A percentile compares a stretch with the other conserved stretches of the same genome.
These are phyloP conservation scores for Zygosaccharomyces rouxii DNA, from an alignment of 805 yeast genomes.

Conservation along the genomic window DNA sequence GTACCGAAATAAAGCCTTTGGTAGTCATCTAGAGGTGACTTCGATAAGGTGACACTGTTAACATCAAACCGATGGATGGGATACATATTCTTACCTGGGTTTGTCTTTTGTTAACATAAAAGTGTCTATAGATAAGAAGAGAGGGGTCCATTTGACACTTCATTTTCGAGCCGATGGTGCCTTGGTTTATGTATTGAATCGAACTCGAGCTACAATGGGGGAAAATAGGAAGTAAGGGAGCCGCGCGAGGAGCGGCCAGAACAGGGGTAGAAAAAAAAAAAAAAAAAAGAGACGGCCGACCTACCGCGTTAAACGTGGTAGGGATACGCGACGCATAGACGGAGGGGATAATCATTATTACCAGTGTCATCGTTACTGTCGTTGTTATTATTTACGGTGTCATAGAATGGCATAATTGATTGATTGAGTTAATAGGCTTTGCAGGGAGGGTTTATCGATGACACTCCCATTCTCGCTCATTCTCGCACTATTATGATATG, in stretches of 20 bases:
- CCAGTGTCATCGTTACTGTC: too few relatives aligned
- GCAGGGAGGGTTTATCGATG: too few relatives aligned
- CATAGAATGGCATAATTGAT: too few relatives aligned
- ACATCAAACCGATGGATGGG: constrained; percentile 19
- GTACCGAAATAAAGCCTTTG: constrained; percentile 30
- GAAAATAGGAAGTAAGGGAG: constrained; percentile 1
- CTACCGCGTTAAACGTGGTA: too few relatives aligned
- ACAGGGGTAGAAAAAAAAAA: neutral
- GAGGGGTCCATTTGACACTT: neutral
- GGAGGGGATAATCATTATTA: too few relatives aligned
- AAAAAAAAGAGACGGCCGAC: neutral
- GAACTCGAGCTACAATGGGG: constrained; percentile 2
- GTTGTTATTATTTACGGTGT: too few relatives aligned
- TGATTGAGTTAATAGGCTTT: too few relatives aligned
- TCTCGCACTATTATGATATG: too few relatives aligned
- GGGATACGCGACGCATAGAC: too few relatives aligned
- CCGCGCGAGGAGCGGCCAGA: constrained; percentile 3
- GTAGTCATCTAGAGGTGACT: constrained; percentile 32
- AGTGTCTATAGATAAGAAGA: neutral
- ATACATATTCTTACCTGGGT: constrained; percentile 4
- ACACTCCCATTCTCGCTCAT: too few relatives aligned
- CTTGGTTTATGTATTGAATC: constrained; percentile 1
- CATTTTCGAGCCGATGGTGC: neutral
- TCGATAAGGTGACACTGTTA: constrained; percentile 16
- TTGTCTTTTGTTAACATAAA: too few relatives aligned